phyloP scores from a whole-genome alignment of 805 yeast genomes.

The Starmerella powellii region DNA sequence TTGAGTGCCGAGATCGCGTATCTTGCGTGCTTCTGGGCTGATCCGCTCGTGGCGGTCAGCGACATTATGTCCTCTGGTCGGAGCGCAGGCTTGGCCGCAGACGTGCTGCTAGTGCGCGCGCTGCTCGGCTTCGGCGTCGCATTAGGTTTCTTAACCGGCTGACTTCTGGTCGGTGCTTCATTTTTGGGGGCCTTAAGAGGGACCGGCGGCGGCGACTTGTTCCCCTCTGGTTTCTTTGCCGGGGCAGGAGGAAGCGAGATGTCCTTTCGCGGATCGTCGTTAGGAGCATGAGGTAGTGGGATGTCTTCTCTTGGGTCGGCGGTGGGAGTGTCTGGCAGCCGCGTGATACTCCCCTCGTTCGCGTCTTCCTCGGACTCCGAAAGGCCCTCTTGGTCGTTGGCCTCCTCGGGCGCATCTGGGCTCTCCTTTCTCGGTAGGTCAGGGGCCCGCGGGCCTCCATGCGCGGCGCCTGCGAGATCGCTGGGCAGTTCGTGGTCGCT shows the following conservation, averaged over 20 bases:
- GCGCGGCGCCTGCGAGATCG: too few relatives aligned
- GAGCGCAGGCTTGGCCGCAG: neutral
- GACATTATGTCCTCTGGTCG: constrained; percentile 23
- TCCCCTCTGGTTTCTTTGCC: constrained; percentile 13
- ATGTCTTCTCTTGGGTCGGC: constrained; percentile 3
- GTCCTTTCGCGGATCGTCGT: constrained; percentile 5
- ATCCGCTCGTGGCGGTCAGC: constrained; percentile 30
- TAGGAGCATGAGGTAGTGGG: constrained; percentile 12
- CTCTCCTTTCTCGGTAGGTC: neutral
- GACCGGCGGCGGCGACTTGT: neutral
- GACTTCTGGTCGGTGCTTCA: constrained; percentile 1
- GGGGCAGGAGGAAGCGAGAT: constrained; percentile 18
- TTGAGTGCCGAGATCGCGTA: constrained; percentile 64
- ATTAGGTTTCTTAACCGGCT: constrained; percentile 1
- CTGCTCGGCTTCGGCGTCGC: neutral
- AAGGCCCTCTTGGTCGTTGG: neutral
- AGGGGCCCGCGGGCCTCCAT: too few relatives aligned
- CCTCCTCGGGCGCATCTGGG: neutral
- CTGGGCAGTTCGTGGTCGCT: too few relatives aligned
- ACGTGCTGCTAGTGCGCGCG: too few relatives aligned
- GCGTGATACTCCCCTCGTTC: neutral
- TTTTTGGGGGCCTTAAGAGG: constrained; percentile 10
- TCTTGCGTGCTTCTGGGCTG: constrained; percentile 52
- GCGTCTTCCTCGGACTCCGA: neutral
- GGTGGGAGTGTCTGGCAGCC: constrained; percentile 6